Percentiles rank a stretch among this genome's conserved stretches.
phyloP scores from a whole-genome alignment of 345 rosid species.

The Citrus cavaleriei region DNA sequence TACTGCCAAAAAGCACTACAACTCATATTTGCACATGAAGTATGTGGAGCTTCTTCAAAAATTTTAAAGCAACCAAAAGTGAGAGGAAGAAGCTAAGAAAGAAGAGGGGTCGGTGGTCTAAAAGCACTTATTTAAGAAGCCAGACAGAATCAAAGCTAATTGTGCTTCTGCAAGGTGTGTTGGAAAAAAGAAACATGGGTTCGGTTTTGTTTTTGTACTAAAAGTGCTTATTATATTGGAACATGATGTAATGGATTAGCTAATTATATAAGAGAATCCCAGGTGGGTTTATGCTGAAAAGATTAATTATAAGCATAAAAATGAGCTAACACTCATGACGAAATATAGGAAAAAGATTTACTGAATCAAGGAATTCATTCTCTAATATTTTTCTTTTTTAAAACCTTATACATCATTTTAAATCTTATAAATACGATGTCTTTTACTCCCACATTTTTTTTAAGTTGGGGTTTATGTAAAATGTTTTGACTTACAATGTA shows the following conservation, averaged over 20 bases:
- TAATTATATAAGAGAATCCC: neutral
- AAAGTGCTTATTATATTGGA: neutral
- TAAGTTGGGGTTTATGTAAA: neutral
- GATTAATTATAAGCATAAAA: neutral
- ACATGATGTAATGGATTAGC: neutral
- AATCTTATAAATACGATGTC: neutral
- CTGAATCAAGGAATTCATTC: neutral
- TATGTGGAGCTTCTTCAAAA: conserved; percentile 13
- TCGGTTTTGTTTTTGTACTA: neutral
- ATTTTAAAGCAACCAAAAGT: neutral
- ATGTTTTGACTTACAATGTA: neutral
- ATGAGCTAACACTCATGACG: neutral
- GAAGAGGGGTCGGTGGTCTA: conserved; percentile 7
- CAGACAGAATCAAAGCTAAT: too few relatives aligned
- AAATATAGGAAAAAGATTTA: neutral
- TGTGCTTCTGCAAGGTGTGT: neutral
- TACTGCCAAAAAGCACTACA: conserved; percentile 19
- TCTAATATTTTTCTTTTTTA: neutral
- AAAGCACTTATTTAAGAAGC: neutral
- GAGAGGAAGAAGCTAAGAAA: conserved; percentile 19
- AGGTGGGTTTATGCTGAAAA: neutral
- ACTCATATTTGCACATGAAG: conserved; percentile 27
- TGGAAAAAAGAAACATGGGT: neutral
- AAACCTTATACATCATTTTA: too few relatives aligned
- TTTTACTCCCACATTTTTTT: neutral